Evolutionary conservation across 1,284 basidiomycete genomes (phyloP).

Genomic region (Apiotrichum sp.): DNA sequence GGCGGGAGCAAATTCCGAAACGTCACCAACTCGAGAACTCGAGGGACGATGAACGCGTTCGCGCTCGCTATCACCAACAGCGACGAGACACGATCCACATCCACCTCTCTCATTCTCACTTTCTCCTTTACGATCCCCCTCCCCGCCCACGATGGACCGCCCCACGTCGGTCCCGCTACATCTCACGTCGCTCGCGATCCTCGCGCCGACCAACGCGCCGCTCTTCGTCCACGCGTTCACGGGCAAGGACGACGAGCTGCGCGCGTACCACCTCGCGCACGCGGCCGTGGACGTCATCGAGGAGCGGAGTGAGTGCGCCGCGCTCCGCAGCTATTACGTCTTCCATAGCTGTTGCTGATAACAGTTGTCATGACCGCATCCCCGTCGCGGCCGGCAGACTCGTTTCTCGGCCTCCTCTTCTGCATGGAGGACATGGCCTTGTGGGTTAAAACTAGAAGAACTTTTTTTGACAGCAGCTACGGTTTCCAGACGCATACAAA

Average conservation of each 20-base stretch:
- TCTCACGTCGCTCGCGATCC: conserved; percentile 41
- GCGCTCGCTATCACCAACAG: no score
- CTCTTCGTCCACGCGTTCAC: conserved; percentile 46
- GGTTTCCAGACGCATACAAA: conserved; percentile 45
- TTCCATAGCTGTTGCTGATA: not conserved
- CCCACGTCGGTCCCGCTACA: conserved; percentile 38
- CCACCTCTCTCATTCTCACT: not conserved
- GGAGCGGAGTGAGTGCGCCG: conserved; percentile 40
- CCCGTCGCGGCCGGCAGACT: conserved; percentile 41
- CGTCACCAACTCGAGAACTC: no score
- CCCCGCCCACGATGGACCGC: conserved; percentile 22
- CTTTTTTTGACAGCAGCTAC: conserved; percentile 28
- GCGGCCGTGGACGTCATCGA: conserved; percentile 46
- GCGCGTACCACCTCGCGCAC: conserved; percentile 46
- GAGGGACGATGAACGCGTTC: no score
- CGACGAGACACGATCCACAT: no score
- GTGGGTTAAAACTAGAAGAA: conserved; percentile 13
- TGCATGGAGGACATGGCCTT: conserved; percentile 48
- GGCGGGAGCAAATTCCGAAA: no score
- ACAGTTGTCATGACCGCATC: conserved; percentile 42
- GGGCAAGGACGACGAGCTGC: conserved; percentile 36
- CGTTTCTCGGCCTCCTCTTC: conserved; percentile 45
- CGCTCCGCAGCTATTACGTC: not conserved
- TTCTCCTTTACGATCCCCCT: not conserved
- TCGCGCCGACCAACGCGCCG: conserved; percentile 42